Evolutionary conservation across 2,329 filamentous ascomycete species (phyloP).

Genomic region (Magnaporthiopsis rhizophila): DNA sequence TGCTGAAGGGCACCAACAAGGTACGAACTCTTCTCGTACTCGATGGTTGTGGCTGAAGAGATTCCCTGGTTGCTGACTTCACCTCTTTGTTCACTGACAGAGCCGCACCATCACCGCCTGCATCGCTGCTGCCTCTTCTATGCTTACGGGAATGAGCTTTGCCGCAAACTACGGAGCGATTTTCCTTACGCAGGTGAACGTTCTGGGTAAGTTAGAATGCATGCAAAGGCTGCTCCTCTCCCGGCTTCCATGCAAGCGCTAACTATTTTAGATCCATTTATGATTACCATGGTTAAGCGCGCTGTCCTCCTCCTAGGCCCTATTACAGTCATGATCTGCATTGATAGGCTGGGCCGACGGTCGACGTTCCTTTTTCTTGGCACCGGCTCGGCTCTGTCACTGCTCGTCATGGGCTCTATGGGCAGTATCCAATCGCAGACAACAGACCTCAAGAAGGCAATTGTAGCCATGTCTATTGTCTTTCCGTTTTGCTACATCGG

Average conservation of each 20-base stretch:
- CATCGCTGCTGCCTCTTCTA: conserved; percentile 3
- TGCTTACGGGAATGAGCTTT: conserved; percentile 6
- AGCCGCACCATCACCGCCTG: conserved; percentile 2
- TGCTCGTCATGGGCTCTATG: conserved; percentile 4
- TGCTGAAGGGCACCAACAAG: conserved; percentile 12
- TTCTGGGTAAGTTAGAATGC: background rate
- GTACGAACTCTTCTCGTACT: background rate
- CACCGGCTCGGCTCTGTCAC: conserved; percentile 2
- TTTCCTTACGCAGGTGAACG: conserved; percentile 5
- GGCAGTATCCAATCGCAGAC: background rate
- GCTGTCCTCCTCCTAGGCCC: conserved; percentile 5
- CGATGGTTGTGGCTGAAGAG: no score
- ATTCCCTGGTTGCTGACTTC: background rate
- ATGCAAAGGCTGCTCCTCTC: background rate
- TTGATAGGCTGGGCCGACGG: conserved; percentile 5
- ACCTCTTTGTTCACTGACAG: background rate
- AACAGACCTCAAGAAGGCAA: conserved; percentile 4
- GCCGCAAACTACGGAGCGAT: conserved; percentile 6
- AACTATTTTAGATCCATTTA: conserved; percentile 3
- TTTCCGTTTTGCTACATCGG: conserved; percentile 5
- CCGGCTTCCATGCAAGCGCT: background rate
- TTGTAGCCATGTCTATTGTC: conserved; percentile 6
- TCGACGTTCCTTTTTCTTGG: conserved; percentile 2
- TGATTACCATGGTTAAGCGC: conserved; percentile 6
- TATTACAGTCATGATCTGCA: conserved; percentile 4